phyloP scores from a whole-genome alignment of 352 stramenopile genomes.

The Pythium rhizo-oryzae region DNA sequence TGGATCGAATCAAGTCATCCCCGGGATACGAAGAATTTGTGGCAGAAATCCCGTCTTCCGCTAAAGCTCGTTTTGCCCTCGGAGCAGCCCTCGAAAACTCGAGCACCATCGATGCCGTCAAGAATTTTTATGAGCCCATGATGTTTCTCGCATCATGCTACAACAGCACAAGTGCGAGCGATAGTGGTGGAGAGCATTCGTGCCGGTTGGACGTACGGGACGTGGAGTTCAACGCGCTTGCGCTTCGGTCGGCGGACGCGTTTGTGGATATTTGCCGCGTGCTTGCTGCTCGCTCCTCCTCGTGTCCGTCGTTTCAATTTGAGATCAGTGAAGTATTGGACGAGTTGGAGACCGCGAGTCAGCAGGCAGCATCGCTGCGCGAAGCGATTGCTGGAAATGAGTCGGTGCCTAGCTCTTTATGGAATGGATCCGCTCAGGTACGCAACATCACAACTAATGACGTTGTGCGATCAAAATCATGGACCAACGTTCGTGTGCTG shows the following conservation, averaged over 20 bases:
- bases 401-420: slow-evolving; percentile 42
- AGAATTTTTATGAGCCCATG: slow-evolving; percentile 82
- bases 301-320: slow-evolving; percentile 53
- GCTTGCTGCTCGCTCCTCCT: slow-evolving; percentile 59
- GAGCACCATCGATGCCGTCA: slow-evolving; percentile 30
- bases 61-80: slow-evolving; percentile 50
- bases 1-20: slow-evolving; percentile 49
- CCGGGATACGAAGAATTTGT: slow-evolving; percentile 52
- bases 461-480: neutral
- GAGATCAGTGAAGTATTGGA: slow-evolving; percentile 44
- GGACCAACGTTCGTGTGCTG: neutral
- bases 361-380: slow-evolving; percentile 36
- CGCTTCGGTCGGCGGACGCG: slow-evolving; percentile 60
- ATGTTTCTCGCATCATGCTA: slow-evolving; percentile 61
- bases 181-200: neutral
- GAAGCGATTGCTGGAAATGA: slow-evolving; percentile 49
- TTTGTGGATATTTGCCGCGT: slow-evolving; percentile 71
- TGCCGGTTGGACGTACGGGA: slow-evolving; percentile 61
- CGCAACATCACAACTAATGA: neutral
- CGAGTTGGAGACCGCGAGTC: slow-evolving; percentile 41
- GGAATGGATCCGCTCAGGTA: slow-evolving; percentile 62
- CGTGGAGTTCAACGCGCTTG: slow-evolving; percentile 81
- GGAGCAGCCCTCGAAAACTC: slow-evolving; percentile 47
- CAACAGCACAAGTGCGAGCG: neutral
- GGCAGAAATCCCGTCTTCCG: slow-evolving; percentile 45